phyloP scores from a whole-genome alignment of 139 green algal genomes.

The Desmodesmus armatus region DNA sequence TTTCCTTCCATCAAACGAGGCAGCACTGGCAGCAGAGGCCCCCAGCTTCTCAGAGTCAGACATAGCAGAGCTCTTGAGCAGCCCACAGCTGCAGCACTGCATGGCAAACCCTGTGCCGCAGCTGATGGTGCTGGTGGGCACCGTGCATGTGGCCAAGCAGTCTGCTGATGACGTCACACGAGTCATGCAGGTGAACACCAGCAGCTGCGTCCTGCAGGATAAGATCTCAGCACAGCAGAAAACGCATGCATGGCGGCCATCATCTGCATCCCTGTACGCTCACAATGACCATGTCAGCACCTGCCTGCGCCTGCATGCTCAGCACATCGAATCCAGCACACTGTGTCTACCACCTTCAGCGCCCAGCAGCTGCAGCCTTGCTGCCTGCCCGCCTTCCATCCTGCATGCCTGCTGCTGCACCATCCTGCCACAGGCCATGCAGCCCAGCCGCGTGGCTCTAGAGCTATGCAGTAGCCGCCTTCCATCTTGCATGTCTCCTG shows the following conservation, averaged over 20 bases:
- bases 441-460: background rate
- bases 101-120: background rate
- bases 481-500: no score
- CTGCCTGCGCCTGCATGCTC: no score
- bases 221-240: no score
- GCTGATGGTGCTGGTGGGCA: conserved; percentile 20
- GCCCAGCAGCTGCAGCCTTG: no score
- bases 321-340: no score
- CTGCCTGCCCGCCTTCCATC: no score
- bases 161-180: conserved; percentile 21
- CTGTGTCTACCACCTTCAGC: no score
- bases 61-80: background rate
- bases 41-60: background rate
- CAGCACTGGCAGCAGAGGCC: background rate
- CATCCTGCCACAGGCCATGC: conserved; percentile 8
- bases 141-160: conserved; percentile 35
- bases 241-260: background rate
- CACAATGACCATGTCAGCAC: no score
- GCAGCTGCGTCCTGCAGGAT: background rate
- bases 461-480: conserved; percentile 28
- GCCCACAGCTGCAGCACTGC: background rate
- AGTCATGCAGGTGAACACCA: conserved; percentile 10
- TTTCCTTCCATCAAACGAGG: no score
- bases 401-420: no score
- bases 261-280: background rate